phyloP scores from a whole-genome alignment of 1,284 basidiomycete genomes.

The Apiotrichum domesticum region DNA sequence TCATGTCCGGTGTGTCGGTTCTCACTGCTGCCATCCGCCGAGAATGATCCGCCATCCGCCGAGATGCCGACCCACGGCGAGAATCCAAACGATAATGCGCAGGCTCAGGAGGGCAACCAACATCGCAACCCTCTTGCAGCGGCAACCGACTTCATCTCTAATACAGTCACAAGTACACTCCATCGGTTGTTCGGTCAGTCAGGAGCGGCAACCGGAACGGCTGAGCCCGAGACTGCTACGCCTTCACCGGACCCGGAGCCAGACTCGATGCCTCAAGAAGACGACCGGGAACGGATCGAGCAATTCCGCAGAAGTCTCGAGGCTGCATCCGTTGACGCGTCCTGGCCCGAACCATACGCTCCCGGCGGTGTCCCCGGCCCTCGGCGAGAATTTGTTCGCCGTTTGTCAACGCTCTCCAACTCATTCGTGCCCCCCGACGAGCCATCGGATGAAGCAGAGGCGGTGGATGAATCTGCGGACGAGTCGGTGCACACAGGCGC shows the following conservation, averaged over 20 bases:
- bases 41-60: conserved; percentile 2
- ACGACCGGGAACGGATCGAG: neutral
- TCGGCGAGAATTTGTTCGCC: neutral
- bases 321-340: neutral
- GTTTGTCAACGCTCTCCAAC: neutral
- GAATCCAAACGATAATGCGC: too few relatives aligned
- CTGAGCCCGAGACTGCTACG: neutral
- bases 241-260: too few relatives aligned
- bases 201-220: conserved; percentile 11
- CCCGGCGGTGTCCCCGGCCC: neutral
- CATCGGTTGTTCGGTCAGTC: conserved; percentile 37
- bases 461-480: too few relatives aligned
- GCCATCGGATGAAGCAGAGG: neutral
- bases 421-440: conserved; percentile 1
- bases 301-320: neutral
- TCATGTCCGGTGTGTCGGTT: conserved; percentile 47
- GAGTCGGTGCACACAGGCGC: neutral
- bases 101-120: neutral
- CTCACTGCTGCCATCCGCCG: conserved; percentile 39
- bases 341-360: neutral
- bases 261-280: too few relatives aligned
- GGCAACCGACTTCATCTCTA: conserved; percentile 23
- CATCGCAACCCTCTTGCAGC: neutral
- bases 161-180: conserved; percentile 29
- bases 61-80: too few relatives aligned